phyloP scores from a whole-genome alignment of 2,329 filamentous ascomycete genomes.

The Coniella lustricola region DNA sequence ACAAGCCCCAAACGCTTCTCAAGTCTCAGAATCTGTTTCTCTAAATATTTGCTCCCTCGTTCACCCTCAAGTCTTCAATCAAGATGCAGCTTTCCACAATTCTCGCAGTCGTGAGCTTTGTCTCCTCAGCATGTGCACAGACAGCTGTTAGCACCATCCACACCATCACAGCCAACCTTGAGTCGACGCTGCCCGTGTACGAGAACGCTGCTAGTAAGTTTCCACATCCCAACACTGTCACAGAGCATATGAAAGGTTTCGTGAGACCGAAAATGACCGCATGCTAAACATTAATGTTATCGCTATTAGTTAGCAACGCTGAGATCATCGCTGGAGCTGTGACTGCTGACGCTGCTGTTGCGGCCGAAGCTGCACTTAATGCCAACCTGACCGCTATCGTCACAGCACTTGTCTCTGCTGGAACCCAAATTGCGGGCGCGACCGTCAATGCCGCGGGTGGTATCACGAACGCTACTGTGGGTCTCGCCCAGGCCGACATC shows the following conservation, averaged over 20 bases:
- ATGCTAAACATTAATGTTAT: too few species aligned
- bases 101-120: neutral
- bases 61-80: too few species aligned
- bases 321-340: neutral
- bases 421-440: neutral
- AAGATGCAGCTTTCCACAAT: too few species aligned
- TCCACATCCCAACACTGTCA: neutral
- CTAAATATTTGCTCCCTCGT: too few species aligned
- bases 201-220: neutral
- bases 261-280: too few species aligned
- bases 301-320: neutral
- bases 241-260: too few species aligned
- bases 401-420: neutral
- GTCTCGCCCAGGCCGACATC: neutral
- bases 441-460: neutral
- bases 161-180: neutral
- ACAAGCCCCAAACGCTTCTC: too few species aligned
- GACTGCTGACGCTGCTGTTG: neutral
- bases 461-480: neutral
- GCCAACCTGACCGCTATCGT: neutral
- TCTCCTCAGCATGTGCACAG: neutral
- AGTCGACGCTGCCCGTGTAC: neutral
- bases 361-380: neutral
- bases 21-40: too few species aligned
- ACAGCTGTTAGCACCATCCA: neutral